Evolutionary conservation across 805 yeast species (phyloP), one percentile per base, ranked within the genome.

Genomic region (Yarrowia divulgata): DNA sequence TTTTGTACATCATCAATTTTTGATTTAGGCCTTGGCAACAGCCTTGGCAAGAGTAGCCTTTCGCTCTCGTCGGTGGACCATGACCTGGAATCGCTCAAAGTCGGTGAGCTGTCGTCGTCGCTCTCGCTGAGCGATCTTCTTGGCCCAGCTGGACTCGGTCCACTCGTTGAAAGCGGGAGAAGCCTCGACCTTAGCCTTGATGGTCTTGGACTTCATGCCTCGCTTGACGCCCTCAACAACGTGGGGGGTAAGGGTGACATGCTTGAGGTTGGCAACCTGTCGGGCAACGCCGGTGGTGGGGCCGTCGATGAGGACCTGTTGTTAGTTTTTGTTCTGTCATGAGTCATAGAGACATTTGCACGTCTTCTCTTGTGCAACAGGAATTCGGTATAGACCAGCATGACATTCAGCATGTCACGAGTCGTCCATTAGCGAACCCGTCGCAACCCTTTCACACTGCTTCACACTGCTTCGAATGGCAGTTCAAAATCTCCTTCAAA

Each of bases 71-170:
- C 90, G 95, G 83, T 93, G 88, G 78, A 93, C 96, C 83, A 90
- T 82, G 78, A 94, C 99, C 88, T 94, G 97, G 97, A 95, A 95
- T 89, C 99, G 93, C 88, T 95, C 97, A 80, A 95, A 95, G 85
- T 95, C 99, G 77, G 94, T 81, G 83, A 96, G 90, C 81, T 89
- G 85, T 79, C 96, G 84, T 88, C 99, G 91, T 84, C 89, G 91
- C 84, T 90, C 89, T 85, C 91, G 92, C 84, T 91, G 90, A 81
- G 96, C 97, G 79, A 95, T 90, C 88, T 93, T 93, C 90, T 94
- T 91, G 81, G 99, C 98, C 98, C 98, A 93, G 69, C 97, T 82
- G 74, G 98, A 85, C 78, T 90, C 85, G 77, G 90, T 88, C 98
- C 98, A 95, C 85, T 94, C 91, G 80, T 87, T 86, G 77, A 88